Evolutionary conservation across 2,329 filamentous ascomycete species (phyloP), one percentile per base, ranked within the genome.

Genomic region (Penicillium sp.): DNA sequence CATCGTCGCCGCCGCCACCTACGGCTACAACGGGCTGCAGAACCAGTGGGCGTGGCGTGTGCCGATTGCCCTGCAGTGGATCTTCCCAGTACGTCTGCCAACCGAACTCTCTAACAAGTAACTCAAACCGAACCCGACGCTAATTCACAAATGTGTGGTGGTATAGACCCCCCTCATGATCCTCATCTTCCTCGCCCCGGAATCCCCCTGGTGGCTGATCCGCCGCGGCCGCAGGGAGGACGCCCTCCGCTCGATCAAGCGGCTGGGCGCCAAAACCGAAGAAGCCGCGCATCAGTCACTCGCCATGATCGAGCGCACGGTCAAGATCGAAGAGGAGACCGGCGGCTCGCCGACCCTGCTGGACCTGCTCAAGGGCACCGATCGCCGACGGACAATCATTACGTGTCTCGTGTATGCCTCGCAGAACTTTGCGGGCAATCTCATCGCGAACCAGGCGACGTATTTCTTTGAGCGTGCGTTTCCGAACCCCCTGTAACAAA

Each of bases 361-460:
- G 13, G 74, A 76, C 30, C 65, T 75, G 7, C 61, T 73, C 52
- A 75, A 74, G 66, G 74, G 74, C 21, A 73, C 71, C 13, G 73
- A 76, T 61, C 57, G 67, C 19, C 61, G 73, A 11, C 70, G 74
- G 13, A 75, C 74, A 1, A 67, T 69, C 19, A 75, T 75, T 55
- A 71, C 71, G 30, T 76, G 74, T 54, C 61, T 72, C 60, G 65
- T 75, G 5, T 75, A 75, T 26, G 69, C 71, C 0, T 70, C 72
- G 17, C 74, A 76, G 64, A 76, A 88, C 67, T 76, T 88, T n/a
- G 84, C 85, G 5, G 86, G 86, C 64, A 88, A 88, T 67, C 77
- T 88, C 51, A 86, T 88, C 62, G 86, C 86, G 68, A 88, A 88
- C 67, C 86, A 88, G 70, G 85, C 86, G 21, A 83, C 85, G 38